Conservation (phyloP, 129 eudicot genomes). For the Flaveria brownii region DNA sequence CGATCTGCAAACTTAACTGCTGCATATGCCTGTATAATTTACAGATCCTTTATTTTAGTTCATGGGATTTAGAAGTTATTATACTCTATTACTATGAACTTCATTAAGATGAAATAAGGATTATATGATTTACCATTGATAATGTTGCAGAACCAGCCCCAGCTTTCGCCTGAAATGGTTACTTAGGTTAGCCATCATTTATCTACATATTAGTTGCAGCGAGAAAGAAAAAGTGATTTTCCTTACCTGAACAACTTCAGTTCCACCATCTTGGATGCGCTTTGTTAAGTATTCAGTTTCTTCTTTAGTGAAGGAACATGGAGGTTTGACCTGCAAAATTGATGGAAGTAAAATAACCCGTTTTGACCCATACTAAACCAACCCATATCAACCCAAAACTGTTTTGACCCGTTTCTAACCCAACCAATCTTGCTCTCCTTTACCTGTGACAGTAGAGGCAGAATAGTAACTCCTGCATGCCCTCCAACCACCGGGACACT, state of each 20-base stretch:
- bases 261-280: constrained; percentile 93
- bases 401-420: neutral
- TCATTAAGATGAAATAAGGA: neutral
- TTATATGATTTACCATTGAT: constrained; percentile 68
- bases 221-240: neutral
- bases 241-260: constrained; percentile 90
- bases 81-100: neutral
- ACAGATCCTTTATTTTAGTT: constrained; percentile 5
- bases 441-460: constrained; percentile 94
- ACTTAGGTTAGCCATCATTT: constrained; percentile 18
- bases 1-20: constrained; percentile 92
- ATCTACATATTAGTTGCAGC: constrained; percentile 6
- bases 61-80: neutral
- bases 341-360: neutral
- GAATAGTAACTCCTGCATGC: constrained; percentile 94
- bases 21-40: constrained; percentile 69
- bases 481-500: constrained; percentile 96
- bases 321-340: constrained; percentile 66
- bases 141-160: constrained; percentile 98
- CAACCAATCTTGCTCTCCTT: neutral
- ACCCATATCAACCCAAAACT: neutral
- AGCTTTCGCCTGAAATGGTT: constrained; percentile 84
- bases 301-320: constrained; percentile 72
- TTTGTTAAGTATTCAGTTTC: constrained; percentile 78
- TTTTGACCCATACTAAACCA: neutral